Conservation (phyloP, 495 filamentous ascomycete species). For the Podospora australis region DNA sequence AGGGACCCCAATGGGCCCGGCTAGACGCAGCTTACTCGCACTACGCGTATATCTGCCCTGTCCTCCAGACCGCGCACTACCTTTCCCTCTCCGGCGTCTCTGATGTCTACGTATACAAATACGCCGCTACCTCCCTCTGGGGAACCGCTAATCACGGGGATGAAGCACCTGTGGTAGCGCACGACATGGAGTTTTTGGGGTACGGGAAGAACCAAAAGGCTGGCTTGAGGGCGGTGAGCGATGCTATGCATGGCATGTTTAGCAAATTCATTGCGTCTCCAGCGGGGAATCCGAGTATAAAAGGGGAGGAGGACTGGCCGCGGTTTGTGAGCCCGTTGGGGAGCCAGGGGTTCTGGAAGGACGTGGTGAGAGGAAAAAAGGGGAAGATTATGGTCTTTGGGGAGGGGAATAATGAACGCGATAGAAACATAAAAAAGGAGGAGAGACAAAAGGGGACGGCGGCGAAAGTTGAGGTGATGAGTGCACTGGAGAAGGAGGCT, state of each 20-base stretch:
- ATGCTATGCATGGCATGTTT: constrained; percentile 50
- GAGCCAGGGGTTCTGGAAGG: constrained; percentile 11
- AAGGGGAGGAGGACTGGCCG: constrained; percentile 24
- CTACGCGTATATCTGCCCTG: constrained; percentile 61
- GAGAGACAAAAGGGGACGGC: constrained; percentile 34
- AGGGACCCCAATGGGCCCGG: constrained; percentile 52
- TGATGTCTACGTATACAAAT: constrained; percentile 54
- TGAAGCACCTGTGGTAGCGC: constrained; percentile 51
- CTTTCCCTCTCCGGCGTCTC: constrained; percentile 38
- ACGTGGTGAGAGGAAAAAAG: constrained; percentile 6
- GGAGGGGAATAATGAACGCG: constrained; percentile 54
- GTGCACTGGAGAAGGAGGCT: constrained; percentile 40
- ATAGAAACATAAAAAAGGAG: constrained; percentile 22
- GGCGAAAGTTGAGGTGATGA: constrained; percentile 36
- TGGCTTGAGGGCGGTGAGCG: constrained; percentile 43
- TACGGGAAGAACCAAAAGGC: constrained; percentile 20
- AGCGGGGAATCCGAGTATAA: constrained; percentile 31
- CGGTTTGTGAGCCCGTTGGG: constrained; percentile 23
- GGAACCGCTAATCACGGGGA: constrained; percentile 55
- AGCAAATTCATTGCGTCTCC: constrained; percentile 46
- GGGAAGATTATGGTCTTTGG: constrained; percentile 50
- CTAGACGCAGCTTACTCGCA: constrained; percentile 58
- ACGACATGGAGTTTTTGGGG: constrained; percentile 36
- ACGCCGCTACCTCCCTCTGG: constrained; percentile 43
- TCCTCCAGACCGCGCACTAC: constrained; percentile 53